phyloP scores from a whole-genome alignment of 1,284 basidiomycete genomes.

The Ceratobasidium sp. region DNA sequence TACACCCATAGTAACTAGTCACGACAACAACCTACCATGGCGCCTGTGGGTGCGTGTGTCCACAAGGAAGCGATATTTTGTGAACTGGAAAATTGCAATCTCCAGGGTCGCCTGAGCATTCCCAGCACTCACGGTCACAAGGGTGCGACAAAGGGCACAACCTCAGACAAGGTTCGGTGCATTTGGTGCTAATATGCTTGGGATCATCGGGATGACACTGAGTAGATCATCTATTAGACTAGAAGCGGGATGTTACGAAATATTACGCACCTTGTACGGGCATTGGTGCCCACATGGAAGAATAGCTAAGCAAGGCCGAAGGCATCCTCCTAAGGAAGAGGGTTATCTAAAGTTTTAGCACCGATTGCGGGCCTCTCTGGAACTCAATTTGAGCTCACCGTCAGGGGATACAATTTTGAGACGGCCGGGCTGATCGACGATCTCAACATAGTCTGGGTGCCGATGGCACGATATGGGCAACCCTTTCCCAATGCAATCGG shows the following conservation, averaged over 20 bases:
- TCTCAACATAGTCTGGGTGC: slow-evolving; percentile 64
- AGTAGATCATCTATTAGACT: not conserved
- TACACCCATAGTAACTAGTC: slow-evolving; percentile 34
- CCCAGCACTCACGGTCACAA: slow-evolving; percentile 61
- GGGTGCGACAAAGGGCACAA: slow-evolving; percentile 72
- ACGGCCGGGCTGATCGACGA: slow-evolving; percentile 66
- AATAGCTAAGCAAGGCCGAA: slow-evolving; percentile 67
- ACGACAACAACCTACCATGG: slow-evolving; percentile 64
- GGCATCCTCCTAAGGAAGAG: slow-evolving; percentile 69
- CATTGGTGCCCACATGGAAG: slow-evolving; percentile 79
- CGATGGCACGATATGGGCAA: slow-evolving; percentile 72
- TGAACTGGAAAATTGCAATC: not conserved
- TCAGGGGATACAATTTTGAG: slow-evolving; percentile 70
- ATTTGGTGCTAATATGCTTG: slow-evolving; percentile 66
- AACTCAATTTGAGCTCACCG: slow-evolving; percentile 57
- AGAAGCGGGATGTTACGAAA: not conserved
- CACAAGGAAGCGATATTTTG: slow-evolving; percentile 72
- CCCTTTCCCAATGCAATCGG: slow-evolving; percentile 64
- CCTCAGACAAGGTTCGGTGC: slow-evolving; percentile 66
- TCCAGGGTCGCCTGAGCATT: slow-evolving; percentile 69
- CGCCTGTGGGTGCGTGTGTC: slow-evolving; percentile 64
- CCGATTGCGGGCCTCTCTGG: not conserved
- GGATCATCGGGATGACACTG: slow-evolving; percentile 78
- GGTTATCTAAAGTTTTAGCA: not conserved
- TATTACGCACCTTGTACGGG: slow-evolving; percentile 67